phyloP scores from a whole-genome alignment of 768 basidiomycete species.

The Kwoniella dendrophila region DNA sequence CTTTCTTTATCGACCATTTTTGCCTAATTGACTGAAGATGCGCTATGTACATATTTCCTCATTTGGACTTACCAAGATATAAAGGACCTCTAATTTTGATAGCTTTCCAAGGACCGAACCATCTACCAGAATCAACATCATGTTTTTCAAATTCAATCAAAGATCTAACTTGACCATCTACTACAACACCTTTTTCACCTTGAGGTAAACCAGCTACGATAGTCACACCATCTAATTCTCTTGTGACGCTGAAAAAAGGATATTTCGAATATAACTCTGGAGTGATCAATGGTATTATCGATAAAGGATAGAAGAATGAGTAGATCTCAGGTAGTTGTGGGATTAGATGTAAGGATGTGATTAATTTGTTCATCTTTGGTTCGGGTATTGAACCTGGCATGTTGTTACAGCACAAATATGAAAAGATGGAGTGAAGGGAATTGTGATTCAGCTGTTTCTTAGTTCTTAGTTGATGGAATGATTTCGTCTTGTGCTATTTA shows the following conservation, averaged over 20 bases:
- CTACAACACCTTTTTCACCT: constrained; percentile 6
- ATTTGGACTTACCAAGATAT: constrained; percentile 19
- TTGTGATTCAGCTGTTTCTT: too few relatives aligned
- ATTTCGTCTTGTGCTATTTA: too few relatives aligned
- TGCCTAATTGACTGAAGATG: background rate
- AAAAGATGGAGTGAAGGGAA: too few relatives aligned
- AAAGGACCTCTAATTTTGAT: constrained; percentile 25
- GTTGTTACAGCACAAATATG: too few relatives aligned
- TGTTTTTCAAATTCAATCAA: constrained; percentile 29
- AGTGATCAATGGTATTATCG: background rate
- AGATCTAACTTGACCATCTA: constrained; percentile 23
- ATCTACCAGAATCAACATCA: constrained; percentile 25
- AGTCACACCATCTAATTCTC: constrained; percentile 8
- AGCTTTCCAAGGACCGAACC: constrained; percentile 26
- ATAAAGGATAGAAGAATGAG: constrained; percentile 23
- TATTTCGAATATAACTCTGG: constrained; percentile 12
- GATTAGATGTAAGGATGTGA: constrained; percentile 16
- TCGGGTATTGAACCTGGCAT: background rate
- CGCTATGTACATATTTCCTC: background rate
- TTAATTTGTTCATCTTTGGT: constrained; percentile 11
- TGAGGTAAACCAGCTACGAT: constrained; percentile 8
- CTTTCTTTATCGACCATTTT: background rate
- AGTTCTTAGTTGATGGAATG: too few relatives aligned
- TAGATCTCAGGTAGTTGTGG: constrained; percentile 8
- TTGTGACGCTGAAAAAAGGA: constrained; percentile 19